These are phyloP conservation scores for Alternaria metachromatica DNA, from an alignment of 2,329 filamentous ascomycete species.

Conservation along the genomic window DNA sequence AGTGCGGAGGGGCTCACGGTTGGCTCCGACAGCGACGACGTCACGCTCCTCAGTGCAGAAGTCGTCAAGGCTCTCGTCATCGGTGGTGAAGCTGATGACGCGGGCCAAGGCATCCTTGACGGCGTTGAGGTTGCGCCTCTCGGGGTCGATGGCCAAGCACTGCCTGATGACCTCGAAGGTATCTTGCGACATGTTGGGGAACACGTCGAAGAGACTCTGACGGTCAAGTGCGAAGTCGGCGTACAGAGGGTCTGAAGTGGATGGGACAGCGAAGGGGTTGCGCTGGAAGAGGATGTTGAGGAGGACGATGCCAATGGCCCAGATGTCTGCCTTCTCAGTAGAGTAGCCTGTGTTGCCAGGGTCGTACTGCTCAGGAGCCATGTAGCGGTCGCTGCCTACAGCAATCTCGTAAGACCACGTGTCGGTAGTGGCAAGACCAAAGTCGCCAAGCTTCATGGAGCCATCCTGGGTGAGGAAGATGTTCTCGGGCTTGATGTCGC, in stretches of 20 bases:
- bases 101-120: conserved; percentile 80
- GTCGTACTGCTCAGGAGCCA: conserved; percentile 98
- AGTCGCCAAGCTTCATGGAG: conserved; percentile 94
- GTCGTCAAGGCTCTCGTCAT: conserved; percentile 89
- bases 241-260: conserved; percentile 89
- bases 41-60: conserved; percentile 86
- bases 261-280: conserved; percentile 93
- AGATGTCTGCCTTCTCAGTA: conserved; percentile 90
- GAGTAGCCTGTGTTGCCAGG: conserved; percentile 87
- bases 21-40: conserved; percentile 78
- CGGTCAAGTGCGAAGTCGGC: conserved; percentile 92
- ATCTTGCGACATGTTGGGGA: conserved; percentile 97
- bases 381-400: conserved; percentile 97
- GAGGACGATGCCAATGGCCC: conserved; percentile 95
- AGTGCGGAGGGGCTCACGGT: conserved; percentile 93
- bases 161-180: conserved; percentile 92
- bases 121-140: conserved; percentile 80
- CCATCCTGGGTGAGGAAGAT: conserved; percentile 90
- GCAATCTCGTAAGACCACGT: conserved; percentile 90
- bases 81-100: conserved; percentile 88
- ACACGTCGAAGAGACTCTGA: conserved; percentile 96
- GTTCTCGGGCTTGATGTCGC: conserved; percentile 99
- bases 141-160: conserved; percentile 89
- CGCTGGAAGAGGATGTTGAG: conserved; percentile 96
- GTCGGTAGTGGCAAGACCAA: conserved; percentile 89